phyloP scores from a whole-genome alignment of 306 rosid genomes.

The Begonia masoniana region DNA sequence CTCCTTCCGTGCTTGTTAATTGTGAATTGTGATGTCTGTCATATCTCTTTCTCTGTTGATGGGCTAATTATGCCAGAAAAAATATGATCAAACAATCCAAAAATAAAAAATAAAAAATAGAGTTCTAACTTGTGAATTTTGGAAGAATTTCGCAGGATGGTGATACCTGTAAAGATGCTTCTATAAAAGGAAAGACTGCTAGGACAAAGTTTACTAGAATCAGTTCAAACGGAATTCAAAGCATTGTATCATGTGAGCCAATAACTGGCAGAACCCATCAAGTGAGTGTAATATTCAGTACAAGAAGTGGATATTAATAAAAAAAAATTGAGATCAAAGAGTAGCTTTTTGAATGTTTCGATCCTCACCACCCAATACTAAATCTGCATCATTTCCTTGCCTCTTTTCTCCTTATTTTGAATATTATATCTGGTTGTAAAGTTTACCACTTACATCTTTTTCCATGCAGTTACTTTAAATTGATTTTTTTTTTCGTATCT shows the following conservation, averaged over 20 bases:
- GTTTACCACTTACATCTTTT: too few relatives aligned
- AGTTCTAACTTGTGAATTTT: background rate
- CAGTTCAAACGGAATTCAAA: conserved; percentile 45
- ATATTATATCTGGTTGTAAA: too few relatives aligned
- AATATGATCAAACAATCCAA: background rate
- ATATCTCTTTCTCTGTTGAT: background rate
- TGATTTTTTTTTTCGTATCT: background rate
- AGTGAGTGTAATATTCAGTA: conserved; percentile 13
- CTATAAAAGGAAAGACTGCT: conserved; percentile 55
- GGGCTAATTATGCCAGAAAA: background rate
- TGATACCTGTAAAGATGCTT: conserved; percentile 16
- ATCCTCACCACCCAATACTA: too few relatives aligned
- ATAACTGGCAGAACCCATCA: conserved; percentile 86
- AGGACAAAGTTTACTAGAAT: conserved; percentile 65
- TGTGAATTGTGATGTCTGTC: background rate
- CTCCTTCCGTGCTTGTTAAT: conserved; percentile 1
- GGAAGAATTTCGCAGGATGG: conserved; percentile 32
- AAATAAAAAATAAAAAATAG: background rate
- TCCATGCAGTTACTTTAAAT: background rate
- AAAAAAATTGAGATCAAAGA: too few relatives aligned
- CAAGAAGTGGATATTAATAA: too few relatives aligned
- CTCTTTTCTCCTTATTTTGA: too few relatives aligned
- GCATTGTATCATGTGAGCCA: conserved; percentile 74
- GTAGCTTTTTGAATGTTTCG: too few relatives aligned
- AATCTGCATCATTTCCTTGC: too few relatives aligned